Evolutionary conservation across 768 basidiomycete species (phyloP), one percentile per base, ranked within the genome.

Genomic region (Amanita rubescens): DNA sequence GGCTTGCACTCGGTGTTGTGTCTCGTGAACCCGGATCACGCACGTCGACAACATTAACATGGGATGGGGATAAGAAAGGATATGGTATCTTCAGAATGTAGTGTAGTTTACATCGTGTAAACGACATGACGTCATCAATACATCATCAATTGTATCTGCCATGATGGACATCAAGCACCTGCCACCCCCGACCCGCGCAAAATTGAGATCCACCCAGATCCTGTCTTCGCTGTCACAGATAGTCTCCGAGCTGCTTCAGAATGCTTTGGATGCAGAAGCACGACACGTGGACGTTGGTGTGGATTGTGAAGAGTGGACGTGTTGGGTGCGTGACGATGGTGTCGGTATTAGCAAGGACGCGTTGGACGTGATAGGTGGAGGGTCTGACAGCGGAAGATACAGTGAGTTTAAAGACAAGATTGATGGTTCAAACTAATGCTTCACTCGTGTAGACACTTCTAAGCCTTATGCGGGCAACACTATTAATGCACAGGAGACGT

Each of bases 1-100:
- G 93, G 5, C 75, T 97, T 5, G 88, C 84, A n/a, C 78, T 97
- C 7, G 87, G 85, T 9, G 73, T 97, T n/a, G 81, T 87, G 46
- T 78, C 77, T 24, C 73, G 81, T 57, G 70, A 72, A 51, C 53
- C 51, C 24, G 52, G 58, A 52, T 38, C 42, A 55, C 54, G 53
- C 24, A 54, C 57, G 2, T 38, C 53, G 17, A 47, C 55, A n/a
- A 53, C 57, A 6, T 61, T 70, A 15, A 77, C 79, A 27, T 90
- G 89, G 87, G 85, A 86, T 59, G 86, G 84, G 3, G 72, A 76
- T 53, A 75, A 69, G 39, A 80, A 74, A 59, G 86, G 82, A n/a
- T 94, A 88, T 69, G 93, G 93, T 5, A 89, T 90, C 34, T 94
- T 92, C 71, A 82, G 92, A 57, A 94, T 94, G 92, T 94, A 75